These are phyloP conservation scores for Coffea humblotiana DNA, from an alignment of 305 asterid species.

Conservation along the genomic window DNA sequence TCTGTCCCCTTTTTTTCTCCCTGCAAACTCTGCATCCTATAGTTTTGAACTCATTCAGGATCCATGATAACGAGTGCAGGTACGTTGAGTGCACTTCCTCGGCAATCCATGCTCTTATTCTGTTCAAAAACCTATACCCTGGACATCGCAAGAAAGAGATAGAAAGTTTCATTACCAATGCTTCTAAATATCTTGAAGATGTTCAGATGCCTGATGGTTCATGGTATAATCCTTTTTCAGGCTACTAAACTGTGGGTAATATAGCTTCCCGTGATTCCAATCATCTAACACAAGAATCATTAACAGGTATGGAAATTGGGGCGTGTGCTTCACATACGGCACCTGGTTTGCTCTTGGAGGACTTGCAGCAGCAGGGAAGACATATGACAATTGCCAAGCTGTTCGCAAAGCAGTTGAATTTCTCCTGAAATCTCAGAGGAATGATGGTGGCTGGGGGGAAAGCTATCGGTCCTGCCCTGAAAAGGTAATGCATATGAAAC, in stretches of 20 bases:
- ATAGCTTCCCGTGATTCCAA: not conserved
- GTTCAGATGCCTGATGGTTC: conserved; percentile 84
- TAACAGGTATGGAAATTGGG: conserved; percentile 88
- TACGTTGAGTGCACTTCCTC: conserved; percentile 89
- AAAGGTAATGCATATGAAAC: conserved; percentile 42
- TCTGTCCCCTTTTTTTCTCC: not conserved
- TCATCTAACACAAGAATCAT: not conserved
- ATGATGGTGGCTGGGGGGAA: conserved; percentile 96
- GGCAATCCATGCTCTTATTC: conserved; percentile 66
- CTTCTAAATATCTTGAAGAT: conserved; percentile 57
- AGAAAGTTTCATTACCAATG: conserved; percentile 49
- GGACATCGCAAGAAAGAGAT: conserved; percentile 69
- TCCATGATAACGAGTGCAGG: conserved; percentile 28
- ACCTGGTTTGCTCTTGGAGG: conserved; percentile 95
- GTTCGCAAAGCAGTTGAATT: conserved; percentile 68
- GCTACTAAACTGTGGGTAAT: not conserved
- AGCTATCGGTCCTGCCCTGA: conserved; percentile 89
- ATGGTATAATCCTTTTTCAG: conserved; percentile 44
- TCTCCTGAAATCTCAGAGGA: conserved; percentile 57
- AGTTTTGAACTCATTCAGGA: not conserved
- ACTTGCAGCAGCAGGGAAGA: conserved; percentile 65
- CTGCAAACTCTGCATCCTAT: not conserved
- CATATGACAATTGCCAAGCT: conserved; percentile 54
- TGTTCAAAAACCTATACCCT: conserved; percentile 67
- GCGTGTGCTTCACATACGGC: conserved; percentile 89